Conservation (phyloP, 148 eudicot species). For the Silene latifolia region DNA sequence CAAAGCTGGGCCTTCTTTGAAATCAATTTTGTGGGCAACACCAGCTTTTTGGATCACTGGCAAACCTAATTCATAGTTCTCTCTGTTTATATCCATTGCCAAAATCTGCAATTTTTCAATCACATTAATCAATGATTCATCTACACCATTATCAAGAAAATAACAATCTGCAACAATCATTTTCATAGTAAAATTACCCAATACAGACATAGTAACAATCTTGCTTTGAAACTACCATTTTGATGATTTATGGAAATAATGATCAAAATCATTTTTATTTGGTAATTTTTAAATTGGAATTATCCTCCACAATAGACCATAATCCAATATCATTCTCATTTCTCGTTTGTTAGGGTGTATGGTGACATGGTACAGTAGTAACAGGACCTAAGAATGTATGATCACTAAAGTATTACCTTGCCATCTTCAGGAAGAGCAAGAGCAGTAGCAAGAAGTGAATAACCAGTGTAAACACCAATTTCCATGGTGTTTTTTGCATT, state of each 20-base stretch:
- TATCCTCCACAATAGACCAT: too few relatives aligned
- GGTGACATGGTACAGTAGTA: too few relatives aligned
- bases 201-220: neutral
- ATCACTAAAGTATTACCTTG: constrained; percentile 40
- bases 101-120: constrained; percentile 41
- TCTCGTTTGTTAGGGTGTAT: too few relatives aligned
- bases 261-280: neutral
- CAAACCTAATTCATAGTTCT: constrained; percentile 59
- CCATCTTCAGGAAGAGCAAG: constrained; percentile 91
- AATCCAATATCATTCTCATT: too few relatives aligned
- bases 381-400: too few relatives aligned
- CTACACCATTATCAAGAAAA: neutral
- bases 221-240: neutral
- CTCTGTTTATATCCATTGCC: constrained; percentile 73
- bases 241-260: neutral
- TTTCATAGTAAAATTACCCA: constrained; percentile 7
- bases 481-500: constrained; percentile 90
- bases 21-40: constrained; percentile 63
- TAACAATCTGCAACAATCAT: constrained; percentile 1
- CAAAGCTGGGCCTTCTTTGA: constrained; percentile 71
- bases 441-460: constrained; percentile 93
- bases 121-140: neutral
- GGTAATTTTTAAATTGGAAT: too few relatives aligned
- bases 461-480: constrained; percentile 85
- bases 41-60: constrained; percentile 69